A percentile compares a stretch with the other conserved stretches of the same genome.
Evolutionary conservation across 83 land plant genomes (phyloP).

Genomic region (Thuja plicata): DNA sequence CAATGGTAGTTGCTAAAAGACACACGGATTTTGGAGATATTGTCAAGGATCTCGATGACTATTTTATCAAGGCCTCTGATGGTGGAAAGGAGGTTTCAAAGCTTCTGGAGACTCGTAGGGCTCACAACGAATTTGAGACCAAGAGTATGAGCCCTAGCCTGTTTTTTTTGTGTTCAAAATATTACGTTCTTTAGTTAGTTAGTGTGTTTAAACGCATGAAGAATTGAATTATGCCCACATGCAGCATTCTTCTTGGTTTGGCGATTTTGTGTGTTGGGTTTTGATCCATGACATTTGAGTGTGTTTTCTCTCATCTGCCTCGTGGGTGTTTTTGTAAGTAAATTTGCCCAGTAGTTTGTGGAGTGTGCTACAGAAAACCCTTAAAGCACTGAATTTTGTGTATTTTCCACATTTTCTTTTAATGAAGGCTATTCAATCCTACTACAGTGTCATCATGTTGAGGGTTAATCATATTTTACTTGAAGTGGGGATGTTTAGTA

Average conservation of each 20-base stretch:
- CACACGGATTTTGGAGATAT: slow-evolving; percentile 59
- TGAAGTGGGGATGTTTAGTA: background rate
- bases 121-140: slow-evolving; percentile 45
- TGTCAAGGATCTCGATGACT: slow-evolving; percentile 41
- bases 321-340: background rate
- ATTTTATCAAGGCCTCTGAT: slow-evolving; percentile 54
- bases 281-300: background rate
- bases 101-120: slow-evolving; percentile 55
- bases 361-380: background rate
- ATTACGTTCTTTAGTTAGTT: background rate
- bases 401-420: background rate
- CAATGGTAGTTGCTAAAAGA: slow-evolving; percentile 37
- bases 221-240: background rate
- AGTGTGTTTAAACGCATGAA: background rate
- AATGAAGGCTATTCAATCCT: background rate
- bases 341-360: background rate
- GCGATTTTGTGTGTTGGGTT: background rate
- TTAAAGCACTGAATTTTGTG: background rate
- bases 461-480: background rate
- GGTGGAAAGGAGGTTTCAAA: slow-evolving; percentile 57
- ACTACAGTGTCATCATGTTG: background rate
- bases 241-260: too few species aligned
- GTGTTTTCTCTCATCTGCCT: background rate
- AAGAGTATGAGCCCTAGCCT: background rate
- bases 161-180: background rate